Conservation (phyloP, 495 filamentous ascomycete genomes). For the Oidiodendron maius region DNA sequence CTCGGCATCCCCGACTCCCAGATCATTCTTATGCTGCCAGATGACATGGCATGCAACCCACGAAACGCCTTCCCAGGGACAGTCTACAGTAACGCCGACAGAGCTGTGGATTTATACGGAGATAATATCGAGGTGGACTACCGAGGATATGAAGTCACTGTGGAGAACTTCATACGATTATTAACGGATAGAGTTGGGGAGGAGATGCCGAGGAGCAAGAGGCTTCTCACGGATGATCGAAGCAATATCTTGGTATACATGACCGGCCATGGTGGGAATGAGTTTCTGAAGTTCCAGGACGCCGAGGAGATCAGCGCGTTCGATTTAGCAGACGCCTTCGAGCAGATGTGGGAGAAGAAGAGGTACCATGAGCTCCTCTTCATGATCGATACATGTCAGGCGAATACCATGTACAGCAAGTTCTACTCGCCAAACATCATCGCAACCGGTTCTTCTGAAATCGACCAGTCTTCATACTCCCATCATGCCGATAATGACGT, state of each 20-base stretch:
- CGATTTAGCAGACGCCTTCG: slow-evolving; percentile 94
- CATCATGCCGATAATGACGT: slow-evolving; percentile 98
- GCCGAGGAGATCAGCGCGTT: slow-evolving; percentile 95
- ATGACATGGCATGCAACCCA: slow-evolving; percentile 99
- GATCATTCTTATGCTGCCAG: slow-evolving; percentile 98
- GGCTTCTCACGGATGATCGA: slow-evolving; percentile 84
- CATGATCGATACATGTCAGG: slow-evolving; percentile 99
- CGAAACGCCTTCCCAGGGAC: slow-evolving; percentile 96
- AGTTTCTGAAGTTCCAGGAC: slow-evolving; percentile 98
- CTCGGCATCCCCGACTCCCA: slow-evolving; percentile 97
- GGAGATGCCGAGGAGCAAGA: slow-evolving; percentile 89
- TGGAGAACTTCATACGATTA: slow-evolving; percentile 96
- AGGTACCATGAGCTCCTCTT: slow-evolving; percentile 94
- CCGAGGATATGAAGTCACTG: slow-evolving; percentile 94
- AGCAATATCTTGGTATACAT: slow-evolving; percentile 98
- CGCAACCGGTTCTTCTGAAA: slow-evolving; percentile 87
- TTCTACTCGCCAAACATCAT: slow-evolving; percentile 97
- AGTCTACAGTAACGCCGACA: slow-evolving; percentile 96
- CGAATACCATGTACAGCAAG: slow-evolving; percentile 97
- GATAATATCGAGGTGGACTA: slow-evolving; percentile 99
- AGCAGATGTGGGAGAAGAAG: slow-evolving; percentile 99
- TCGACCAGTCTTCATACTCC: slow-evolving; percentile 90
- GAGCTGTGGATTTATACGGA: slow-evolving; percentile 91
- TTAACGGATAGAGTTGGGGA: slow-evolving; percentile 89
- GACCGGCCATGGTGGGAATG: slow-evolving; percentile 98